phyloP scores from a whole-genome alignment of 2,329 filamentous ascomycete species.

The Colletotrichum trifolii region DNA sequence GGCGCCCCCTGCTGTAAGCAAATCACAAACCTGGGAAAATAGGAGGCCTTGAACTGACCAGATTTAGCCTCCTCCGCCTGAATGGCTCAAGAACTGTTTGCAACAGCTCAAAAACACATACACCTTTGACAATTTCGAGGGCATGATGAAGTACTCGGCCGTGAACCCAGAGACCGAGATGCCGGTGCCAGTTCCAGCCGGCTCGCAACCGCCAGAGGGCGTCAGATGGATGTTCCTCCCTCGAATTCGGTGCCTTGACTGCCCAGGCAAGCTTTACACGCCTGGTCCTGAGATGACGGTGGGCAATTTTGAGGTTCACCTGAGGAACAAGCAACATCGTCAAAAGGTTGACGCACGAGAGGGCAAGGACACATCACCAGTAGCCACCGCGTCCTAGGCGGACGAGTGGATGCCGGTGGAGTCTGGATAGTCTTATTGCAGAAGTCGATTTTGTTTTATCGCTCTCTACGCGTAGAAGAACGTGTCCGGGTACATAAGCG shows the following conservation, averaged over 20 bases:
- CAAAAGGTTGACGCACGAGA: constrained; percentile 67
- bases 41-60: constrained; percentile 15
- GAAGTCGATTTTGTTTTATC: constrained; percentile 4
- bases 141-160: constrained; percentile 88
- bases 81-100: constrained; percentile 85
- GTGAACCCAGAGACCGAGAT: constrained; percentile 78
- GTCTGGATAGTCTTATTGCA: no score
- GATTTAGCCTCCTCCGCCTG: constrained; percentile 81
- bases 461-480: no score
- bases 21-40: neutral
- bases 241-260: constrained; percentile 90
- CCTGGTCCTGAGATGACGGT: constrained; percentile 87
- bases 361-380: constrained; percentile 39
- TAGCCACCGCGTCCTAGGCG: neutral
- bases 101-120: constrained; percentile 76
- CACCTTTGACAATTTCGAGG: constrained; percentile 86
- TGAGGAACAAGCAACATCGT: constrained; percentile 85
- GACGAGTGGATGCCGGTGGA: neutral
- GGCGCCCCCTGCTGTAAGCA: constrained; percentile 70
- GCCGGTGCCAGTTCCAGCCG: constrained; percentile 64
- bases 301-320: constrained; percentile 91
- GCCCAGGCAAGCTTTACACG: constrained; percentile 93
- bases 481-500: no score
- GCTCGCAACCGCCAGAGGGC: constrained; percentile 67
- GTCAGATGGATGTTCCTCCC: constrained; percentile 87